A percentile compares a stretch with the other conserved stretches of the same genome.
Conservation (phyloP, 1,284 basidiomycete species). For the Austropuccinia psidii region DNA sequence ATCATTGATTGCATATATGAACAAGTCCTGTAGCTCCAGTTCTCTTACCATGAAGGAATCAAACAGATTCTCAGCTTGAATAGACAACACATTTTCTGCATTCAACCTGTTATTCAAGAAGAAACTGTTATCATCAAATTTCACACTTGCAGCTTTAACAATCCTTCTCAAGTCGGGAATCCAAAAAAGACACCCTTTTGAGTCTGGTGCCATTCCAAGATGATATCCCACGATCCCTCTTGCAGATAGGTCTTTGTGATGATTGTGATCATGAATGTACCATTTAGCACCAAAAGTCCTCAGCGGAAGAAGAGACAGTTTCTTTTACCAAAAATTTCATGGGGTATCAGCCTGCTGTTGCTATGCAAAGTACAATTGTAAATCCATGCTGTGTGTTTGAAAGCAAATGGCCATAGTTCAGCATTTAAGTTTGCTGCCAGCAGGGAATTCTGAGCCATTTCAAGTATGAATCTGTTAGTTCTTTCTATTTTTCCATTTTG, state of each 20-base stretch:
- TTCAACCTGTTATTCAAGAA: too few relatives aligned
- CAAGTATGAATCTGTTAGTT: not conserved
- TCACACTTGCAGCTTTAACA: too few relatives aligned
- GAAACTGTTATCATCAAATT: too few relatives aligned
- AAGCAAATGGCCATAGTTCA: not conserved
- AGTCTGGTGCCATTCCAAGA: not conserved
- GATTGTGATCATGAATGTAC: not conserved
- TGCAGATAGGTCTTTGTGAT: not conserved
- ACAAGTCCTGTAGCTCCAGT: too few relatives aligned
- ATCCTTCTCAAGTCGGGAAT: too few relatives aligned
- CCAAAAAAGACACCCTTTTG: constrained; percentile 2
- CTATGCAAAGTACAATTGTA: not conserved
- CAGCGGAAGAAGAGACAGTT: not conserved
- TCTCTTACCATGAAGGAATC: too few relatives aligned
- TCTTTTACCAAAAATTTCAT: too few relatives aligned
- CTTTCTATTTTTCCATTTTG: constrained; percentile 8
- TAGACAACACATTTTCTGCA: too few relatives aligned
- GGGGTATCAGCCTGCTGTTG: not conserved
- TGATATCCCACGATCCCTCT: not conserved
- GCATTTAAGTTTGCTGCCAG: not conserved
- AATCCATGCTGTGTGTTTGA: not conserved
- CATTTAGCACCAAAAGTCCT: not conserved
- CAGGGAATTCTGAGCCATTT: not conserved
- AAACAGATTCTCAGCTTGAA: too few relatives aligned
- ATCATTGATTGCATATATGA: too few relatives aligned